Evolutionary conservation across 306 rosid genomes (phyloP), one percentile per base, ranked within the genome.

Genomic region (Medicago ruthenica): DNA sequence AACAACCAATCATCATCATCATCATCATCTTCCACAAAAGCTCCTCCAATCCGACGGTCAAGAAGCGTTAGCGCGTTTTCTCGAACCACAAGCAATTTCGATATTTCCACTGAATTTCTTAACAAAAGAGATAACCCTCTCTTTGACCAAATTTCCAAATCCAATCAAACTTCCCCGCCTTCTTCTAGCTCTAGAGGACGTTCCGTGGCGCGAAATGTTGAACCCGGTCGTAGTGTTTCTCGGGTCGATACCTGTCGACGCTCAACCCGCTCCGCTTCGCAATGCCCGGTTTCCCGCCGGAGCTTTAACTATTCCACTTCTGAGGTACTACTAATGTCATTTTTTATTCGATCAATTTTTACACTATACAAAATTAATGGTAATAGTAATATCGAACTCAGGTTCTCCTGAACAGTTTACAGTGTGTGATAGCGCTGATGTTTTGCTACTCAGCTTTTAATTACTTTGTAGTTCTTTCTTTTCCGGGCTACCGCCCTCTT

Each of bases 121-220:
- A 92, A 92, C 78, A 94, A 86, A 79, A 87, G 95, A 65, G 96
- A 94, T 64, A 94, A 94, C 62, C 98, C 98, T 59, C 91, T 94
- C 34, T 94, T 90, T 20, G 81, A 76, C 34, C 74, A 76, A n/a
- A 1, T 8, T 37, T 37, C 78, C 1, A 77, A 79, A 20, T 15
- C 85, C 14, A 7, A 72, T 31, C 61, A 59, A 78, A 53, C 55
- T 78, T 66, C 70, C 9, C 20, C 59, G n/a, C 66, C 78, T 65
- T 44, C 27, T 24, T 24, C 27, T 24, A 1, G 3, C 3, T 34
- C 37, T 34, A 68, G 75, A 7, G 88, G 60, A 24, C 20, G 63
- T 12, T 51, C 53, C 1, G 66, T 15, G 14, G 40, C 67, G 73
- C 77, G 82, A 40, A 71, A 20, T 24, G 20, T 1, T 18, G 68